Base-by-base conservation (phyloP, 495 filamentous ascomycete genomes). In the Oidiodendron maius region DNA sequence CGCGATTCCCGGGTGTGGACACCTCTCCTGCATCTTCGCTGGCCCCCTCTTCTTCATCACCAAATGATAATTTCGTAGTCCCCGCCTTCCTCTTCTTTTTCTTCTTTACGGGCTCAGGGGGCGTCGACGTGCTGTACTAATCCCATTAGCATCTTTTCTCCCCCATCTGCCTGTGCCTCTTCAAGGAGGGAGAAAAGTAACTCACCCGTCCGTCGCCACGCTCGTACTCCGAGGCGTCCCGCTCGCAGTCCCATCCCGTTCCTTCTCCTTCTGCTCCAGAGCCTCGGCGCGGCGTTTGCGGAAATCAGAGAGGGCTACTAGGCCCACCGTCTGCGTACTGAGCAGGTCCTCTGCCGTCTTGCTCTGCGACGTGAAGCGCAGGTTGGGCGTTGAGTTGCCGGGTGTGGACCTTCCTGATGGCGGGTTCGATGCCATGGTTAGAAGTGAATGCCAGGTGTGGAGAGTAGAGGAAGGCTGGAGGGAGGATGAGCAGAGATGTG, bases 211-310 rank as follows among this genome's bases (percentile, higher is more conserved):
- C 46, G 80, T 77, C 15, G 80, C n/a, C n/a, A n/a, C n/a, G n/a
- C n/a, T n/a, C n/a, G n/a, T n/a, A n/a, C n/a, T n/a, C n/a, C n/a
- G n/a, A n/a, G n/a, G n/a, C n/a, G n/a, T n/a, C n/a, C n/a, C n/a
- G 26, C 47, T 66, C 39, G 78, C 77, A 56, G 88, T 81, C 3
- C 83, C 84, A 62, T 93, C 89, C 48, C 86, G 77, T 56, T 90
- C 86, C 61, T 91, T 91, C 56, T 90, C 86, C 61, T 91, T 91
- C 61, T 89, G 87, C 65, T 97, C 93, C 24, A 95, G 71, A 22
- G 91, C 88, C 65, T 98, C 89, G 55, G 90, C 91, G 64, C 93
- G 89, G 32, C 93, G 83, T 67, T 98, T 97, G 65, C 93, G 90
- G 70, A 96, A 98, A 63, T 97, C 93, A 56, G 83, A 86, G 34